These are phyloP conservation scores for Mortierella sp. DNA, from an alignment of 371 early-diverging fungal species.

Conservation along the genomic window DNA sequence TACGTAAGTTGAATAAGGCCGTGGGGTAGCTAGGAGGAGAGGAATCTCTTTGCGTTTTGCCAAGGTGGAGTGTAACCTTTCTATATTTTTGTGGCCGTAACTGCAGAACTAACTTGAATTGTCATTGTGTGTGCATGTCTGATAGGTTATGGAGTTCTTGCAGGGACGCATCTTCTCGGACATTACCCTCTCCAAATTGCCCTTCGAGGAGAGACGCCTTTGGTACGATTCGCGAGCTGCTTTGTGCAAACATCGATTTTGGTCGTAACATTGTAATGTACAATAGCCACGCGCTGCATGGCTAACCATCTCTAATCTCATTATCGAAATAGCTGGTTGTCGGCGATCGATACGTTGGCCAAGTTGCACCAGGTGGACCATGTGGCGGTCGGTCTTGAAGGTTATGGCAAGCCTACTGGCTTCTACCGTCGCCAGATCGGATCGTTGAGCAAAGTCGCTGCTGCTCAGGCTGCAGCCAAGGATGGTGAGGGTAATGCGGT, in stretches of 20 bases:
- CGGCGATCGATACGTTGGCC: slow-evolving; percentile 83
- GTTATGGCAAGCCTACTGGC: slow-evolving; percentile 75
- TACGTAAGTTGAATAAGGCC: slow-evolving; percentile 69
- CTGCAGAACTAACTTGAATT: not conserved
- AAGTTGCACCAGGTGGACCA: slow-evolving; percentile 84
- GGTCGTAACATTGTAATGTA: not conserved
- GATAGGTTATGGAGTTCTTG: slow-evolving; percentile 90
- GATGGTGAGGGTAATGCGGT: slow-evolving; percentile 72
- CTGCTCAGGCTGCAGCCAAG: slow-evolving; percentile 75
- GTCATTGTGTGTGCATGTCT: not conserved
- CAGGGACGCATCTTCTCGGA: slow-evolving; percentile 89
- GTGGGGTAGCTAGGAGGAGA: too few species aligned
- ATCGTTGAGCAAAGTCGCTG: slow-evolving; percentile 77
- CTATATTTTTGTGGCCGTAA: not conserved
- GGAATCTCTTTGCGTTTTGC: not conserved
- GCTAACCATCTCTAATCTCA: not conserved
- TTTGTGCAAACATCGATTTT: not conserved
- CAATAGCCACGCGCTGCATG: not conserved
- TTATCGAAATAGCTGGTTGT: slow-evolving; percentile 68
- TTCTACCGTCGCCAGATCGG: slow-evolving; percentile 90
- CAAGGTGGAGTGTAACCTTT: not conserved
- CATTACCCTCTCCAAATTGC: slow-evolving; percentile 67
- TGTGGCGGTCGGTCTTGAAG: slow-evolving; percentile 74
- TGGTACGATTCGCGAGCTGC: slow-evolving; percentile 60
- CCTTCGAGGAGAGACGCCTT: slow-evolving; percentile 67